Percentiles rank a stretch among this genome's conserved stretches.
Evolutionary conservation across 257 asterid genomes (phyloP).

Genomic region (Gentiana straminea): DNA sequence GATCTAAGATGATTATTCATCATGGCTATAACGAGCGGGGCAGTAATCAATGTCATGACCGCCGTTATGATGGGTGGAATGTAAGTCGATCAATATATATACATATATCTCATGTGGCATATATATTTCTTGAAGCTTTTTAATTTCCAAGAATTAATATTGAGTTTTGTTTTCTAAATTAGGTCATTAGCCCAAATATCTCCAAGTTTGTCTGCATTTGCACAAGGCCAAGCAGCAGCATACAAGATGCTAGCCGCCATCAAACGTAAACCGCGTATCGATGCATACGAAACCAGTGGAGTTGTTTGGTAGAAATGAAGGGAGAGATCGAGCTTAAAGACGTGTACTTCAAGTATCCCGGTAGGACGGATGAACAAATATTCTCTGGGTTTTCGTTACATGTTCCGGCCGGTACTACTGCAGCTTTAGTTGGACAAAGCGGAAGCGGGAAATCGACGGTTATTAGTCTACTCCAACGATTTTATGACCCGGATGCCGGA

Average conservation of each 20-base stretch:
- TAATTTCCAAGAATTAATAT: background rate
- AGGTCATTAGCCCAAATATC: slow-evolving; percentile 55
- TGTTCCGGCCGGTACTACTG: slow-evolving; percentile 36
- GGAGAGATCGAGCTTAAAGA: slow-evolving; percentile 61
- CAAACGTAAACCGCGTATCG: slow-evolving; percentile 36
- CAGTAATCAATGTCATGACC: slow-evolving; percentile 36
- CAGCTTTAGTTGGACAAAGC: slow-evolving; percentile 76
- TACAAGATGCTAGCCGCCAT: slow-evolving; percentile 52
- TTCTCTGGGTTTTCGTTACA: slow-evolving; percentile 44
- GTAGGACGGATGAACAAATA: slow-evolving; percentile 57
- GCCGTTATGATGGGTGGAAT: slow-evolving; percentile 54
- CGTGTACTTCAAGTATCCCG: slow-evolving; percentile 52
- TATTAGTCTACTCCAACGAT: slow-evolving; percentile 53
- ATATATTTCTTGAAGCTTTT: no score
- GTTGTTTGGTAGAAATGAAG: slow-evolving; percentile 28
- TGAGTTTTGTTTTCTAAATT: slow-evolving; percentile 3
- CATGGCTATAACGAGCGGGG: slow-evolving; percentile 43
- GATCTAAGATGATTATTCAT: slow-evolving; percentile 34
- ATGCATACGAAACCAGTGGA: slow-evolving; percentile 36
- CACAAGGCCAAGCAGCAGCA: slow-evolving; percentile 57
- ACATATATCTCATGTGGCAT: no score
- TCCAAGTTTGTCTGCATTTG: slow-evolving; percentile 46
- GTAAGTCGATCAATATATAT: slow-evolving; percentile 37
- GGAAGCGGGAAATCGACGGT: slow-evolving; percentile 83
- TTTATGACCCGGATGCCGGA: slow-evolving; percentile 66